Evolutionary conservation across 495 filamentous ascomycete species (phyloP).

Genomic region (Penicillium lagena): DNA sequence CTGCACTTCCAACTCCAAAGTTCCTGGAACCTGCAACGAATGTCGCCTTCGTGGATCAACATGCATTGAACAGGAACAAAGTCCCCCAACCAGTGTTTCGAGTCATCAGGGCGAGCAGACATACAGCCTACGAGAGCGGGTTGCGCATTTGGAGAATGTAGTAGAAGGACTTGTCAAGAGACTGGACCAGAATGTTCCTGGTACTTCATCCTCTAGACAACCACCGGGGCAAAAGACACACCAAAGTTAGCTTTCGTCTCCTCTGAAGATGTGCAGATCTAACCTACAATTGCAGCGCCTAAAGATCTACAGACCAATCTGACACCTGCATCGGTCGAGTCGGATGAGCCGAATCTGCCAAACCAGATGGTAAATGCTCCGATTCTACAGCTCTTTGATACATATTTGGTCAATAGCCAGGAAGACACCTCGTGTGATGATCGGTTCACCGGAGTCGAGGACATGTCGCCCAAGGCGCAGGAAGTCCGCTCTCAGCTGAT

Average conservation of each 20-base stretch:
- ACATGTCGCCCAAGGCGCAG: constrained; percentile 24
- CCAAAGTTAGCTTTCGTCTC: neutral
- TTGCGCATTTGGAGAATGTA: constrained; percentile 28
- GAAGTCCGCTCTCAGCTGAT: constrained; percentile 19
- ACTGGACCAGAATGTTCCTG: constrained; percentile 12
- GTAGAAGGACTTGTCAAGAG: constrained; percentile 21
- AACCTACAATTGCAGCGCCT: constrained; percentile 1
- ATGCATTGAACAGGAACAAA: constrained; percentile 29
- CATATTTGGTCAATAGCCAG: constrained; percentile 29
- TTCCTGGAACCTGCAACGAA: constrained; percentile 27
- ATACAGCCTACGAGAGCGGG: constrained; percentile 32
- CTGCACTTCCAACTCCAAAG: constrained; percentile 25
- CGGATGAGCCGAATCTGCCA: constrained; percentile 15
- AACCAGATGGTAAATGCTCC: constrained; percentile 32
- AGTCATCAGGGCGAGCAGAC: constrained; percentile 17
- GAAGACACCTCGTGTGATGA: constrained; percentile 19
- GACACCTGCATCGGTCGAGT: constrained; percentile 9
- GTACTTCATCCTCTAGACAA: constrained; percentile 2
- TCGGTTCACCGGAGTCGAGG: constrained; percentile 14
- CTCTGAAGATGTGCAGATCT: neutral
- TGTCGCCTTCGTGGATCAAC: constrained; percentile 25
- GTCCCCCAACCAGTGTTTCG: constrained; percentile 1
- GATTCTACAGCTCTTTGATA: constrained; percentile 35
- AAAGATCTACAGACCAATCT: neutral
- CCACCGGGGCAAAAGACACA: neutral